Base-by-base conservation (phyloP, 208 protist genomes). In the Leishmania tarentolae region DNA sequence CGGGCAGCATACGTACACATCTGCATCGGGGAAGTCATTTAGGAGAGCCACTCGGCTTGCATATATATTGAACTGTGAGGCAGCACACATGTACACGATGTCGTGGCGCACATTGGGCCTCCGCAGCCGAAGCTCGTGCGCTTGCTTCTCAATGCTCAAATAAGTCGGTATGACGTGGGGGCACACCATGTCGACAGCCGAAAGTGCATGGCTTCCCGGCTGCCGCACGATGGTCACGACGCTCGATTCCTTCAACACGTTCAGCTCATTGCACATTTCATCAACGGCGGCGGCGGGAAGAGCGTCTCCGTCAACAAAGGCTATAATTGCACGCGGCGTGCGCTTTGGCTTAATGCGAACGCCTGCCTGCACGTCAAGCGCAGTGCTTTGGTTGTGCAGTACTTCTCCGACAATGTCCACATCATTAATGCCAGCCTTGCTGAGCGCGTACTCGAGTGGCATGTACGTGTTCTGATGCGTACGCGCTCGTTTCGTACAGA, bases 1-100 rank as follows among this genome's bases (percentile, higher is more conserved):
- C 9, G 92, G 94, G 69, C 87, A 94, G 83, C 92, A 96, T 24
- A 97, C 91, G 77, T 95, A 97, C 24, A 96, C 91, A 73, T 96
- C 92, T 6, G 92, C 87, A 75, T 97, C 92, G 0, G 90, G 92
- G 57, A 96, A 95, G 3, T 40, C 47, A 79, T 94, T 93, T 24
- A 89, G 71, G 4, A 57, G 75, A 0, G 89, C 86, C 9, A 96
- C 87, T 70, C 86, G 81, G 8, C 87, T 65, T 4, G 84, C 84
- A 66, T 97, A 97, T 42, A 84, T 74, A 17, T 68, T 28, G 59
- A 92, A 94, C 77, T 95, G 87, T 2, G 77, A 76, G 4, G 82
- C 87, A 6, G 87, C 87, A 71, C 94, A 97, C 88, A 96, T 93
- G 86, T 94, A 97, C 42, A 97, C 83, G 35, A 97, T 85, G 77